These are phyloP conservation scores for Colletotrichum melonis DNA, from an alignment of 2,329 filamentous ascomycete genomes.

Conservation along the genomic window DNA sequence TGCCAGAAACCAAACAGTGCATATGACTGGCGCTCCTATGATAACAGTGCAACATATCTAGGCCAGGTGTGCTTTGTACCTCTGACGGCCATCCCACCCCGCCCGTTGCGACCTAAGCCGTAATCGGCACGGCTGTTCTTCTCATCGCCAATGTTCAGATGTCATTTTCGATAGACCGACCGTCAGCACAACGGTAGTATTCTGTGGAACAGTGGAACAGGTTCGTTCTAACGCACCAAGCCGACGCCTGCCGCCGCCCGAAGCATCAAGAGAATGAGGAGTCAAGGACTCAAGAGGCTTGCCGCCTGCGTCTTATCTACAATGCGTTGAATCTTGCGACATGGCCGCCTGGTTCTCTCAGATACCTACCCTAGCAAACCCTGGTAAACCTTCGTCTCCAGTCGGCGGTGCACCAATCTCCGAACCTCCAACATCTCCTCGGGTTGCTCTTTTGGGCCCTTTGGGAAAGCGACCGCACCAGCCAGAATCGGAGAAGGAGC, in stretches of 20 bases:
- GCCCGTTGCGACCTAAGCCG: constrained; percentile 11
- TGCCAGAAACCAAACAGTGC: background rate
- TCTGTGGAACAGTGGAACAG: constrained; percentile 2
- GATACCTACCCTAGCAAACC: constrained; percentile 8
- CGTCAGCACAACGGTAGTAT: constrained; percentile 5
- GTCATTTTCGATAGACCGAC: constrained; percentile 10
- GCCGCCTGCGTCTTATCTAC: background rate
- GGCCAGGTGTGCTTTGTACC: background rate
- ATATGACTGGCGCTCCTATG: constrained; percentile 7
- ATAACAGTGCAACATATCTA: constrained; percentile 3
- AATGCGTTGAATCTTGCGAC: background rate
- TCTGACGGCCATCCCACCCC: background rate
- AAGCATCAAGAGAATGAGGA: background rate
- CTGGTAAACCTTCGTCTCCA: constrained; percentile 32
- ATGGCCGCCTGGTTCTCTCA: background rate
- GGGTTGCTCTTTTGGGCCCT: constrained; percentile 12
- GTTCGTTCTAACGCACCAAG: background rate
- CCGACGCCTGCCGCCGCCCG: background rate
- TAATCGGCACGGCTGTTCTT: background rate
- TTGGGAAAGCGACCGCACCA: background rate
- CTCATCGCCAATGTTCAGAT: constrained; percentile 7
- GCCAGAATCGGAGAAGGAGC: background rate
- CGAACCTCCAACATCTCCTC: constrained; percentile 16
- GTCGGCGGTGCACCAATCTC: constrained; percentile 24
- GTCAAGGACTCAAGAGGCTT: background rate